Evolutionary conservation across 768 basidiomycete species (phyloP), one percentile per base, ranked within the genome.

Genomic region (Hypsizygus marmoreus): DNA sequence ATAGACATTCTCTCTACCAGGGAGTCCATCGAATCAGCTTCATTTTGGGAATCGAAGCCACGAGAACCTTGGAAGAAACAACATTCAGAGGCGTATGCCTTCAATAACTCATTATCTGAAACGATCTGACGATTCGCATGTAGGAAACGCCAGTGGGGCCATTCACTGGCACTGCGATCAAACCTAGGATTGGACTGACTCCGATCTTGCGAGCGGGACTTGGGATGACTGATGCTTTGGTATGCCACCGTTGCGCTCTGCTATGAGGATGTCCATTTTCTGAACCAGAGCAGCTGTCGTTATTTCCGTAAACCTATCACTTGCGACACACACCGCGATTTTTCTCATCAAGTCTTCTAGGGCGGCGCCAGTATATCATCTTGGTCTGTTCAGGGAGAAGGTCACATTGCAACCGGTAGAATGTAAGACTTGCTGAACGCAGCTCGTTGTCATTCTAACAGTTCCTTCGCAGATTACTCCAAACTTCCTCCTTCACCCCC

Each of bases 131-230:
- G 41, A 29, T 24, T 35, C 23, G 13, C 12, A 16, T 29, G 14
- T 54, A 90, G 91, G 65, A 82, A 73, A 86, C 91, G 0, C 95
- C 95, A 1, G 72, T 97, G 12, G 84, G 80, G 2, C 64, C 80
- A 2, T 97, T 92, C 69, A 85, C 74, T 13, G 95, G 95, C 17
- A 80, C 81, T 4, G 66, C 62, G 19, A 77, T 98, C 64, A 88
- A 85, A 55, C 80, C 86, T 6, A 77, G 81, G 35, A 79, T 98
- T 42, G 95, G 91, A 4, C 67, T 98, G 43, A 86, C 91, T 2
- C 95, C 95, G 30, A 91, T 98, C 57, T 73, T 98, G 45, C 83
- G 95, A 29, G 95, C 95, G 23, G 95, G 95, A 4, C 70, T 95
- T 51, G 92, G 93, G 13, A 95, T 98, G 92, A 80, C 88, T 1